Percentiles rank a stretch among this genome's conserved stretches.
Evolutionary conservation across 768 basidiomycete species (phyloP).

Genomic region (Russula foetens): DNA sequence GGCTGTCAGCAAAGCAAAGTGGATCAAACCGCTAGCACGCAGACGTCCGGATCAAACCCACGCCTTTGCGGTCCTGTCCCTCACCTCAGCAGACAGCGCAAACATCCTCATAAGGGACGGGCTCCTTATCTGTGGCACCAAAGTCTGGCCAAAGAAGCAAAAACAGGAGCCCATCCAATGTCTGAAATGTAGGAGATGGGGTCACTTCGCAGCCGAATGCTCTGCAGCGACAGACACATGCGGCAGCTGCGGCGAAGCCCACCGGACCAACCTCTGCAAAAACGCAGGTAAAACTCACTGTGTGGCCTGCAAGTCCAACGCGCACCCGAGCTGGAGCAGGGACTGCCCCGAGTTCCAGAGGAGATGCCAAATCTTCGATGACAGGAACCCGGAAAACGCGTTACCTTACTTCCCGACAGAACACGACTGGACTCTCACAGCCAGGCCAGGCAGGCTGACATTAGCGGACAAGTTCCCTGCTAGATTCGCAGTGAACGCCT

Average conservation of each 20-base stretch:
- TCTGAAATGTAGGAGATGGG: not conserved
- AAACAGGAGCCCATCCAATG: not conserved
- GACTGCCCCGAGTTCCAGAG: not conserved
- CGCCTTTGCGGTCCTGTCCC: too few relatives aligned
- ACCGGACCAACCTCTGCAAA: not conserved
- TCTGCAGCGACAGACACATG: not conserved
- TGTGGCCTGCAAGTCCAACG: not conserved
- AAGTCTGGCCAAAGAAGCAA: not conserved
- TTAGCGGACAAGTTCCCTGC: not conserved
- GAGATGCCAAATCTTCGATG: not conserved
- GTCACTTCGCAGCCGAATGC: not conserved
- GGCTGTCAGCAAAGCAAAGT: too few relatives aligned
- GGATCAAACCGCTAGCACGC: too few relatives aligned
- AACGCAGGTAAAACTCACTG: not conserved
- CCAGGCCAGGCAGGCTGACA: not conserved
- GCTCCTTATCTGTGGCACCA: not conserved
- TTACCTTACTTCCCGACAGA: constrained; percentile 21
- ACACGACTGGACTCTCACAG: constrained; percentile 15
- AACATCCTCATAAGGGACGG: not conserved
- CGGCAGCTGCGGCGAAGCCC: not conserved
- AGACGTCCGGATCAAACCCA: too few relatives aligned
- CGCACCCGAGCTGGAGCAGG: not conserved
- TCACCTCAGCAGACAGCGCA: too few relatives aligned
- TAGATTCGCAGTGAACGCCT: not conserved
- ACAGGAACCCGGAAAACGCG: constrained; percentile 10